Percentiles rank a stretch among this genome's conserved stretches.
Evolutionary conservation across 495 filamentous ascomycete genomes (phyloP).

Genomic region (Hyaloscypha bicolor): DNA sequence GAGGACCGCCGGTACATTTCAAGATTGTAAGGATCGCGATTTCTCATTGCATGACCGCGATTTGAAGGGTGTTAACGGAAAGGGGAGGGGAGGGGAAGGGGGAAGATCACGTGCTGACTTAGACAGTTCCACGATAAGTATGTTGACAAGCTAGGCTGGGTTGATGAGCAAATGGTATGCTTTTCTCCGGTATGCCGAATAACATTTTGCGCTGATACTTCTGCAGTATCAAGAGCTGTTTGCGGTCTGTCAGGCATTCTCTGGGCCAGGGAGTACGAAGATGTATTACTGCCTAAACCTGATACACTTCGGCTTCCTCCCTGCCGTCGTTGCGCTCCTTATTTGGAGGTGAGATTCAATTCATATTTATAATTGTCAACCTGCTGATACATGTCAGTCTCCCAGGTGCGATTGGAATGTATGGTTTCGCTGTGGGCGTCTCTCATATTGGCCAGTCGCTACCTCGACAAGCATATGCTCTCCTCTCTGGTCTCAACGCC

Average conservation of each 20-base stretch:
- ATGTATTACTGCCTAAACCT: conserved; percentile 76
- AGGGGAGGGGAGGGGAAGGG: background rate
- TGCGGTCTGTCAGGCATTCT: conserved; percentile 73
- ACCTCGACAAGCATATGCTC: conserved; percentile 68
- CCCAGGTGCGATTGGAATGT: conserved; percentile 80
- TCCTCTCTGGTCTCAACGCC: conserved; percentile 78
- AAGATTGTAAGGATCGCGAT: conserved; percentile 46
- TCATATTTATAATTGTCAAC: background rate
- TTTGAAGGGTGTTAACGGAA: background rate
- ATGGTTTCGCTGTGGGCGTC: conserved; percentile 68
- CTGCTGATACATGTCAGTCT: conserved; percentile 46
- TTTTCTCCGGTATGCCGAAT: background rate
- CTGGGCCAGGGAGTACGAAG: conserved; percentile 78
- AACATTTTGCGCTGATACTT: no score
- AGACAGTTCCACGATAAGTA: conserved; percentile 62
- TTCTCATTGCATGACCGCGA: background rate
- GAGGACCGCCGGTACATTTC: conserved; percentile 73
- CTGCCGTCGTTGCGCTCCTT: conserved; percentile 65
- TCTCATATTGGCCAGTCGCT: conserved; percentile 60
- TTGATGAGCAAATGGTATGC: conserved; percentile 70
- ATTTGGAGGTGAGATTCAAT: conserved; percentile 62
- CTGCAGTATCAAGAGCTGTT: conserved; percentile 82
- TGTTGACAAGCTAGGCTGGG: conserved; percentile 68
- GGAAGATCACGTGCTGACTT: conserved; percentile 8
- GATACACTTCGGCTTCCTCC: conserved; percentile 63